Evolutionary conservation across 2,329 filamentous ascomycete species (phyloP).

Genomic region (Dactylonectria estremocensis): DNA sequence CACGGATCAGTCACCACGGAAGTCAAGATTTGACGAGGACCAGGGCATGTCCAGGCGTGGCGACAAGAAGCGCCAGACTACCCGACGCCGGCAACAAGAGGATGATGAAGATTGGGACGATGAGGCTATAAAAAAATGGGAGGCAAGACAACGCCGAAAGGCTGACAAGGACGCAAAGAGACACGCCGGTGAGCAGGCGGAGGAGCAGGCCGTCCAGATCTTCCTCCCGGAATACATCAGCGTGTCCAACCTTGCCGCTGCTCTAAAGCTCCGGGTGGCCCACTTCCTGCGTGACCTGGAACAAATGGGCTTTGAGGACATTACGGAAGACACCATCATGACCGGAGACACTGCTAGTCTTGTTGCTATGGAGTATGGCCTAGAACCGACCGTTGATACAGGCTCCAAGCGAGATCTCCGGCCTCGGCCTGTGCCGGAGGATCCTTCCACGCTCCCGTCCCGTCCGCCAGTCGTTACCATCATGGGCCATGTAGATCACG

Average conservation of each 20-base stretch:
- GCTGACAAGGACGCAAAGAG: slow-evolving; percentile 60
- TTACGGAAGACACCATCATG: slow-evolving; percentile 86
- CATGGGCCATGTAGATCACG: slow-evolving; percentile 99
- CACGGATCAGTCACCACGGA: slow-evolving; percentile 44
- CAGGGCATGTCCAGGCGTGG: slow-evolving; percentile 37
- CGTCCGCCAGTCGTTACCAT: slow-evolving; percentile 97
- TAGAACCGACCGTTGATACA: slow-evolving; percentile 83
- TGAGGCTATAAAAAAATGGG: slow-evolving; percentile 53
- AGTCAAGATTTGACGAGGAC: slow-evolving; percentile 52
- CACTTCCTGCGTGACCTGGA: slow-evolving; percentile 83
- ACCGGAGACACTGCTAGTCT: slow-evolving; percentile 92
- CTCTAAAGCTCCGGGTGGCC: slow-evolving; percentile 79
- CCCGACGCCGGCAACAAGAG: slow-evolving; percentile 37
- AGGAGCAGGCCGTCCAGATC: slow-evolving; percentile 70
- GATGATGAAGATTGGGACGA: slow-evolving; percentile 59
- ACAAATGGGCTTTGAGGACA: slow-evolving; percentile 91
- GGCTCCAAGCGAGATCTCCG: slow-evolving; percentile 79
- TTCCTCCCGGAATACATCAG: slow-evolving; percentile 92
- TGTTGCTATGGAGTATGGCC: slow-evolving; percentile 93
- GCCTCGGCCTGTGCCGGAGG: slow-evolving; percentile 77
- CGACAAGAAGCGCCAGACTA: slow-evolving; percentile 47
- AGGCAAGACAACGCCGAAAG: slow-evolving; percentile 59
- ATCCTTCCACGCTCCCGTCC: slow-evolving; percentile 76
- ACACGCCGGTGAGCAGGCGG: slow-evolving; percentile 57
- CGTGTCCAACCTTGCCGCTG: slow-evolving; percentile 84